These are phyloP conservation scores for Bimuria novae-zelandiae DNA, from an alignment of 2,329 filamentous ascomycete genomes.

Conservation along the genomic window DNA sequence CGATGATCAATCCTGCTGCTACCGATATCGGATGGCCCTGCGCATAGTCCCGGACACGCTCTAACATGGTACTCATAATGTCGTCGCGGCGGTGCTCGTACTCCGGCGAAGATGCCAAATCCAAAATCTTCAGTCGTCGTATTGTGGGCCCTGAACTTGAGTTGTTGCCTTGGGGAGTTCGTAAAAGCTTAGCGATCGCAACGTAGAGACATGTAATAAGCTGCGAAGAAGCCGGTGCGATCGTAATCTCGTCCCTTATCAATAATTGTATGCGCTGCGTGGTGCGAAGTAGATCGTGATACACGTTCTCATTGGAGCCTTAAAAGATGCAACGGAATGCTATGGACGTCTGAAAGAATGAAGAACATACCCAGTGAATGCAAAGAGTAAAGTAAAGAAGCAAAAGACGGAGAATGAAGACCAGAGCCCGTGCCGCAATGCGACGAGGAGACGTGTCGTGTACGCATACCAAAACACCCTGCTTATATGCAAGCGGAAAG, in stretches of 20 bases:
- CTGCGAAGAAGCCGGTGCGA: background rate
- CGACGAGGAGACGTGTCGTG: conserved; percentile 29
- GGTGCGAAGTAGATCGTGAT: conserved; percentile 13
- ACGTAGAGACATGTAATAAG: conserved; percentile 4
- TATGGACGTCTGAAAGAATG: conserved; percentile 12
- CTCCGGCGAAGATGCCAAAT: too few relatives aligned
- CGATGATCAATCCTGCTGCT: conserved; percentile 24
- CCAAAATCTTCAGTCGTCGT: too few relatives aligned
- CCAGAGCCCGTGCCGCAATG: conserved; percentile 21
- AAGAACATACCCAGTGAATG: conserved; percentile 14
- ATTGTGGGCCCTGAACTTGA: background rate
- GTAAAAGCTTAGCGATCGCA: background rate
- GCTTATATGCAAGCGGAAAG: conserved; percentile 37
- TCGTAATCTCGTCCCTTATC: background rate
- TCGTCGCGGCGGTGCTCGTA: background rate
- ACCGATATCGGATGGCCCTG: conserved; percentile 28
- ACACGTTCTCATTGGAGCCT: conserved; percentile 31
- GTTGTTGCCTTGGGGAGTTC: background rate
- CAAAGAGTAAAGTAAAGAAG: background rate
- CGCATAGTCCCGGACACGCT: conserved; percentile 27
- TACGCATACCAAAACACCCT: conserved; percentile 33
- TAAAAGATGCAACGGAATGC: conserved; percentile 22
- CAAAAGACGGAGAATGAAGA: conserved; percentile 4
- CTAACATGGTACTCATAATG: conserved; percentile 26
- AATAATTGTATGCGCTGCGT: background rate